Conservation (phyloP, 2,329 filamentous ascomycete species). For the Aplosporella prunicola region DNA sequence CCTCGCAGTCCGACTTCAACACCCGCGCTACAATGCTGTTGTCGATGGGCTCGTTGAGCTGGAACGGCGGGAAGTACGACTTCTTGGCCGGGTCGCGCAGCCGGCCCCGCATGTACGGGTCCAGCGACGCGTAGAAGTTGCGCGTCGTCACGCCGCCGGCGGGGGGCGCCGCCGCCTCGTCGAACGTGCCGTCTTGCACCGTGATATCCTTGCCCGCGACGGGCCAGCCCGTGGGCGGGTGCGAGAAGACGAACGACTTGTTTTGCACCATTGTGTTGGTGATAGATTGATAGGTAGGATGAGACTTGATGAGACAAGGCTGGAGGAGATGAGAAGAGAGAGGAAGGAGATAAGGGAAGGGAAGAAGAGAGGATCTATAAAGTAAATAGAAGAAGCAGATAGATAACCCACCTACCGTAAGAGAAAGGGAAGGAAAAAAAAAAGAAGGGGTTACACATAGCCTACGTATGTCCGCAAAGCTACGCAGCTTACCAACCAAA, state of each 20-base stretch:
- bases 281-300: neutral
- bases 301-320: neutral
- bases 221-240: conserved; percentile 56
- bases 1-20: conserved; percentile 55
- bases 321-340: too few relatives aligned
- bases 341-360: too few relatives aligned
- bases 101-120: conserved; percentile 74
- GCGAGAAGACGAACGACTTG: conserved; percentile 67
- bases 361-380: too few relatives aligned
- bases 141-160: conserved; percentile 59
- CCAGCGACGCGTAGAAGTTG: conserved; percentile 65
- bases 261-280: conserved; percentile 47
- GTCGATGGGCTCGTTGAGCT: conserved; percentile 52
- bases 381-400: too few relatives aligned
- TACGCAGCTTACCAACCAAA: too few relatives aligned
- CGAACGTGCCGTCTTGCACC: conserved; percentile 59
- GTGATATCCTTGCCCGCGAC: conserved; percentile 60
- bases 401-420: too few relatives aligned
- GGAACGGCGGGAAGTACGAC: conserved; percentile 59
- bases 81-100: conserved; percentile 58
- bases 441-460: too few relatives aligned
- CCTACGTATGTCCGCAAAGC: too few relatives aligned
- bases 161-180: conserved; percentile 49
- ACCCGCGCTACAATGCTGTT: conserved; percentile 59
- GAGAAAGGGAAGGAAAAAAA: too few relatives aligned